Base-by-base conservation (phyloP, 768 basidiomycete species). In the Termitomyces sp. region DNA sequence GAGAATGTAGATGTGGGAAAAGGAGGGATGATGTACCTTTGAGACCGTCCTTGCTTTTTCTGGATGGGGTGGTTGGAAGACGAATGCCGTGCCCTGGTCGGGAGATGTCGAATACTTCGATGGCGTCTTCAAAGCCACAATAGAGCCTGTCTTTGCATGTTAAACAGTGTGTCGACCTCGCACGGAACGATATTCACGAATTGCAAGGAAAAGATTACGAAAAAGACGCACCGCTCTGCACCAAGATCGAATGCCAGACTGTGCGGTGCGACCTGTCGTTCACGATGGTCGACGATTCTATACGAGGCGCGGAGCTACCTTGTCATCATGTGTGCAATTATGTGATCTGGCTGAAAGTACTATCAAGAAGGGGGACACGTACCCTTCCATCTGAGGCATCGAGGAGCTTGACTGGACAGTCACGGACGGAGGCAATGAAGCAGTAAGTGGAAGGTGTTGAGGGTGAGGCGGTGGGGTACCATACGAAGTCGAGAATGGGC, bases 281-380 rank as follows among this genome's bases (percentile, higher is more conserved):
- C 96, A n/a, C 89, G 77, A 64, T 98, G 95, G 68, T 98, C 94
- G 10, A 98, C 81, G 40, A 98, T 96, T 41, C 78, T 78, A 68
- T 98, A 98, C 1, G 92, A 94, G 0, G 94, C 96, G 17, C 95
- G 83, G 19, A 92, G 80, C 95, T 97, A 65, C 42, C 37, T 38
- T 38, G 37, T 38, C 37, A 7, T 12, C 15, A 38, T 17, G 5
- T 17, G 17, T 6, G 1, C 5, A 5, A 38, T 38, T 38, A 38
- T 17, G 15, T 17, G 37, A 38, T 38, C 15, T 38, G 37, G 7
- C 15, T 38, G 37, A 38, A n/a, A 11, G 8, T 35, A 35, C n/a
- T 40, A 15, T 12, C 19, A 10, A 6, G 11, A 10, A 14, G 17
- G n/a, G 10, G 42, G 15, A 37, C 31, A 14, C 19, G 14, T 51